Conservation (phyloP, 495 filamentous ascomycete genomes). For the Penicillium argentinense region DNA sequence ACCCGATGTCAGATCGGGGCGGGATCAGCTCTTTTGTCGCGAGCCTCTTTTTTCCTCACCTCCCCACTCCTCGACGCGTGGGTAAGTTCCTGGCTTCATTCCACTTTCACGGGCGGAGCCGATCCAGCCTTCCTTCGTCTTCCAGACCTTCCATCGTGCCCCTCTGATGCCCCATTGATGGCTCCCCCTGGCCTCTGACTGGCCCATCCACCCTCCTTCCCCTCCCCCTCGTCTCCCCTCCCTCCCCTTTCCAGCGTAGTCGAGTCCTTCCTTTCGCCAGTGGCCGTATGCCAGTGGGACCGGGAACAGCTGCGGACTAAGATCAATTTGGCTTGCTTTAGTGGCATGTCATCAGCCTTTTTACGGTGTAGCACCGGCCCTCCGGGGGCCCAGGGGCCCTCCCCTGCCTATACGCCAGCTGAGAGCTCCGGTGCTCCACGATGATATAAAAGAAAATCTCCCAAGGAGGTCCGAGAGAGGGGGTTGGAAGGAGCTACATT, state of each 20-base stretch:
- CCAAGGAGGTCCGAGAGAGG: background rate
- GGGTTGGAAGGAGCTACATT: background rate
- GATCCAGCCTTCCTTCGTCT: conserved; percentile 26
- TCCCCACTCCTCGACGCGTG: conserved; percentile 14
- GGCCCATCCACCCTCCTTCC: background rate
- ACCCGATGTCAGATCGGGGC: conserved; percentile 14
- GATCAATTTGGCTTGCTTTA: conserved; percentile 28
- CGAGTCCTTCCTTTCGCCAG: too few relatives aligned
- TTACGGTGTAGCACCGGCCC: conserved; percentile 27
- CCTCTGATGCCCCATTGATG: conserved; percentile 15
- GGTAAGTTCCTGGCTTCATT: conserved; percentile 12
- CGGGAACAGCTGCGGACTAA: conserved; percentile 23
- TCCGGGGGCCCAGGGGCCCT: background rate
- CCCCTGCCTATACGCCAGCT: too few relatives aligned
- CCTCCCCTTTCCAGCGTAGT: conserved; percentile 5
- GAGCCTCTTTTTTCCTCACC: conserved; percentile 12
- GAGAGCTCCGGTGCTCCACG: too few relatives aligned
- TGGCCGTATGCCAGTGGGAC: too few relatives aligned
- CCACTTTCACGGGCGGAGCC: conserved; percentile 10
- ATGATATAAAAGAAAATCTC: conserved; percentile 4
- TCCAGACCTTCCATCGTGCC: conserved; percentile 27
- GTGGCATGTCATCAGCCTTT: conserved; percentile 29
- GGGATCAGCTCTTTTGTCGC: conserved; percentile 16
- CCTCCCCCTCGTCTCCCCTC: conserved; percentile 4
- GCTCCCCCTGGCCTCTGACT: too few relatives aligned